Percentiles rank a stretch among this genome's conserved stretches.
These are phyloP conservation scores for Vitellaria paradoxa DNA, from an alignment of 179 eudicot species.

Conservation along the genomic window DNA sequence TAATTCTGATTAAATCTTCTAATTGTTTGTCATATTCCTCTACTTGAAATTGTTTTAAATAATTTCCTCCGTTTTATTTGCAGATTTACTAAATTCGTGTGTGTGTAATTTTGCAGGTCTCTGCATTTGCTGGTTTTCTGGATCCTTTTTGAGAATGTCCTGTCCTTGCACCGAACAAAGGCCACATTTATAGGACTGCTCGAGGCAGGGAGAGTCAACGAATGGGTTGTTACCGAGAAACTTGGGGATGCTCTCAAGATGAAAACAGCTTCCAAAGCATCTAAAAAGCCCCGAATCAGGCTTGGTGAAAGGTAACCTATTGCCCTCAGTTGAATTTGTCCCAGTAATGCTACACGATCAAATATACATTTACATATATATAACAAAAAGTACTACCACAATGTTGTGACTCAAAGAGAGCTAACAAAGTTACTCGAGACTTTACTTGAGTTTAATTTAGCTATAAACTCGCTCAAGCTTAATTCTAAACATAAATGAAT, in stretches of 20 bases:
- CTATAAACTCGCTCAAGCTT: no score
- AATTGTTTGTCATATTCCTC: no score
- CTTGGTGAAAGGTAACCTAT: conserved; percentile 10
- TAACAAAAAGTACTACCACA: no score
- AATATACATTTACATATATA: no score
- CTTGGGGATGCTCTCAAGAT: conserved; percentile 50
- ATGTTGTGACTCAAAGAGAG: no score
- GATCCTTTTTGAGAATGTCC: conserved; percentile 53
- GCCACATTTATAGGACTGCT: conserved; percentile 58
- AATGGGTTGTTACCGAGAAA: conserved; percentile 30
- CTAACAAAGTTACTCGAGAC: no score
- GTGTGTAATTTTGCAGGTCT: conserved; percentile 28
- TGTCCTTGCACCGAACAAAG: conserved; percentile 57
- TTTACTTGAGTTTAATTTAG: no score
- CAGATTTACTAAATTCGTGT: no score
- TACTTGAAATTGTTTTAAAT: neutral
- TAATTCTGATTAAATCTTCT: no score
- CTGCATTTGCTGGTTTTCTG: conserved; percentile 49
- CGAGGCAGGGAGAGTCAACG: conserved; percentile 56
- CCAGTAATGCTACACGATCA: no score
- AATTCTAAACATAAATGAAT: no score
- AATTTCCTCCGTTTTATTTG: neutral
- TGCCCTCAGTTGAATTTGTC: no score
- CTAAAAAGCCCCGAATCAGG: conserved; percentile 25
- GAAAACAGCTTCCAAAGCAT: conserved; percentile 16